Evolutionary conservation across 768 basidiomycete genomes (phyloP).

Genomic region (Suillus ampliporus): DNA sequence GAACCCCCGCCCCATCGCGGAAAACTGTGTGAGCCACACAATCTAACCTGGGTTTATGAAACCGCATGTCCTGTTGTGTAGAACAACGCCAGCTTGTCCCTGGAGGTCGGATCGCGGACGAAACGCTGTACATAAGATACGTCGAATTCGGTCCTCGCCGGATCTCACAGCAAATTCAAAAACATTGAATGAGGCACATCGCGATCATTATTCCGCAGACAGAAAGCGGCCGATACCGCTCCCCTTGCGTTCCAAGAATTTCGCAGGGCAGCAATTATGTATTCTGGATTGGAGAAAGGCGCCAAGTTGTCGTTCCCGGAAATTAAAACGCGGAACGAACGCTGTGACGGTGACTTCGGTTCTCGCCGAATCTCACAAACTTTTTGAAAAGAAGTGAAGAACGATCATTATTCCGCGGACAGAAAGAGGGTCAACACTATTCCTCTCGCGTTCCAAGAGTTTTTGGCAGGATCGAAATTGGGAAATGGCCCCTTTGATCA

Average conservation of each 20-base stretch:
- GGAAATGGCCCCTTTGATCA: neutral
- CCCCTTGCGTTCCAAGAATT: neutral
- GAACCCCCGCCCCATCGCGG: neutral
- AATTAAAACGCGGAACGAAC: constrained; percentile 7
- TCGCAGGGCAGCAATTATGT: neutral
- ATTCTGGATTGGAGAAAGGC: neutral
- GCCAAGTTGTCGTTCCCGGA: constrained; percentile 4
- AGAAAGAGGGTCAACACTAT: neutral
- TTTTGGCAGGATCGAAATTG: neutral
- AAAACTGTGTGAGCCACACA: neutral
- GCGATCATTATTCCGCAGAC: neutral
- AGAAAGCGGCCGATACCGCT: constrained; percentile 3
- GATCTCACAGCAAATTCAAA: constrained; percentile 4
- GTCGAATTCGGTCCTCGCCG: constrained; percentile 9
- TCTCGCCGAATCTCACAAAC: neutral
- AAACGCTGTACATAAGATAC: neutral
- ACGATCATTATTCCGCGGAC: constrained; percentile 3
- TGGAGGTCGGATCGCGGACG: neutral
- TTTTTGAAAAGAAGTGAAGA: constrained; percentile 1
- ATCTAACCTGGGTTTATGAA: neutral
- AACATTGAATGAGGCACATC: neutral
- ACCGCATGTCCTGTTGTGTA: neutral
- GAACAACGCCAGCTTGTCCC: neutral
- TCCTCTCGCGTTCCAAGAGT: neutral
- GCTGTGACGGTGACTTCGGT: constrained; percentile 8